Conservation (phyloP, 1,284 basidiomycete genomes). For the Pseudozyma thailandica region DNA sequence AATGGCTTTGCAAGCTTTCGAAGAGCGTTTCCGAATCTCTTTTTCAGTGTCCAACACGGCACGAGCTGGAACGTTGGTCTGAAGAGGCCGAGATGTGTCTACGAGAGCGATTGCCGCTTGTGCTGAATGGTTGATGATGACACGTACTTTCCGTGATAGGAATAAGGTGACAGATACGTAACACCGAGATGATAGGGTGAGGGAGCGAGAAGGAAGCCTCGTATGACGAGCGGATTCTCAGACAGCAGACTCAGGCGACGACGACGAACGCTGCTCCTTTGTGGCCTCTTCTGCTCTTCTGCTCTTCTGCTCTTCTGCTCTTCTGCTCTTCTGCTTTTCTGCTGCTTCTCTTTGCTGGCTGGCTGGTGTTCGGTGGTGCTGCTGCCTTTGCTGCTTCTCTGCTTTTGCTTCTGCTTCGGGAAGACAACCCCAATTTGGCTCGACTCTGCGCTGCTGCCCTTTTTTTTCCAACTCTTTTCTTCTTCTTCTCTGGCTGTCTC, state of each 20-base stretch:
- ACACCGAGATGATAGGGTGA: constrained; percentile 29
- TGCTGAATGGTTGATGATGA: constrained; percentile 3
- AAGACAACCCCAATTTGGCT: background rate
- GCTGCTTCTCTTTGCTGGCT: background rate
- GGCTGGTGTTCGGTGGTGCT: too few species aligned
- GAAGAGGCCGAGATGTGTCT: background rate
- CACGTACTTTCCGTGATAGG: constrained; percentile 47
- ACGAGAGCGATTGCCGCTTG: constrained; percentile 2
- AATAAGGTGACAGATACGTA: constrained; percentile 32
- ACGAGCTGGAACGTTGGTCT: background rate
- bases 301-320: background rate
- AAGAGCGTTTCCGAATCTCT: background rate
- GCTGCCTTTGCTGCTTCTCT: too few species aligned
- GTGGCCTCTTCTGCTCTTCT: background rate
- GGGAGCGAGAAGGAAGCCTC: constrained; percentile 15
- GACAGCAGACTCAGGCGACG: constrained; percentile 7
- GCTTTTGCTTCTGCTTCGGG: too few species aligned
- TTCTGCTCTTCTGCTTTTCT: background rate
- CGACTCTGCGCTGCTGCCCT: background rate
- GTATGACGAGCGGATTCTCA: background rate
- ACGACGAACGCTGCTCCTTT: constrained; percentile 5
- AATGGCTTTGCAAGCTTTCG: background rate
- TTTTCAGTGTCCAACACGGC: constrained; percentile 1
- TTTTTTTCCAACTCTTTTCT: constrained; percentile 1
- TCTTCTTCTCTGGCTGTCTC: constrained; percentile 3